Percentiles rank a stretch among this genome's conserved stretches.
Conservation (phyloP, 2,329 filamentous ascomycete species). For the Aspergillus niger region DNA sequence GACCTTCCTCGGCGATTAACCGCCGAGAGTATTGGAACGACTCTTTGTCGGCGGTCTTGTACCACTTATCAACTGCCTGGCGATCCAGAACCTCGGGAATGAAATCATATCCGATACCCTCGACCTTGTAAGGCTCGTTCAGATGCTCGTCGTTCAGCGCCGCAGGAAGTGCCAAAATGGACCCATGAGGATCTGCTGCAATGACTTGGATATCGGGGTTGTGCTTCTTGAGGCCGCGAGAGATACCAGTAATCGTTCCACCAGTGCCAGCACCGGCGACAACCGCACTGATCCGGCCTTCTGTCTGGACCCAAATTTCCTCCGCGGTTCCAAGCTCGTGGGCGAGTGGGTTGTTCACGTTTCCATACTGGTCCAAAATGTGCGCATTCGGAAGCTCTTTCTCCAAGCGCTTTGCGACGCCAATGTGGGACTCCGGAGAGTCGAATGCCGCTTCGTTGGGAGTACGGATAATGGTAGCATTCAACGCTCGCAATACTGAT, state of each 20-base stretch:
- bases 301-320: slow-evolving; percentile 92
- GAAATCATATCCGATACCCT: slow-evolving; percentile 98
- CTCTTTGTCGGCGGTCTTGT: slow-evolving; percentile 93
- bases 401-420: slow-evolving; percentile 82
- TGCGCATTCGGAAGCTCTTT: slow-evolving; percentile 97
- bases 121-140: slow-evolving; percentile 92
- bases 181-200: slow-evolving; percentile 89
- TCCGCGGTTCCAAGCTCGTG: slow-evolving; percentile 94
- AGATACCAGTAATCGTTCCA: slow-evolving; percentile 89
- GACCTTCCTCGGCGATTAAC: slow-evolving; percentile 89
- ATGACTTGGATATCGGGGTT: slow-evolving; percentile 83
- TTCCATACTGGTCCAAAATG: slow-evolving; percentile 95
- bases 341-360: slow-evolving; percentile 85
- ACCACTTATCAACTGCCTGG: slow-evolving; percentile 84
- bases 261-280: slow-evolving; percentile 94
- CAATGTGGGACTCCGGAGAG: slow-evolving; percentile 93
- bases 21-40: slow-evolving; percentile 88
- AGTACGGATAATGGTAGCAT: slow-evolving; percentile 95
- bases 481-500: slow-evolving; percentile 86
- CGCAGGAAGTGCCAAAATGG: slow-evolving; percentile 82
- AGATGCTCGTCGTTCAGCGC: slow-evolving; percentile 74
- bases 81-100: slow-evolving; percentile 90
- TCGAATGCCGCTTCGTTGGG: slow-evolving; percentile 95
- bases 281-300: slow-evolving; percentile 76
- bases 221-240: slow-evolving; percentile 83